Conservation (phyloP, 2,329 filamentous ascomycete genomes). For the Fusarium poae region DNA sequence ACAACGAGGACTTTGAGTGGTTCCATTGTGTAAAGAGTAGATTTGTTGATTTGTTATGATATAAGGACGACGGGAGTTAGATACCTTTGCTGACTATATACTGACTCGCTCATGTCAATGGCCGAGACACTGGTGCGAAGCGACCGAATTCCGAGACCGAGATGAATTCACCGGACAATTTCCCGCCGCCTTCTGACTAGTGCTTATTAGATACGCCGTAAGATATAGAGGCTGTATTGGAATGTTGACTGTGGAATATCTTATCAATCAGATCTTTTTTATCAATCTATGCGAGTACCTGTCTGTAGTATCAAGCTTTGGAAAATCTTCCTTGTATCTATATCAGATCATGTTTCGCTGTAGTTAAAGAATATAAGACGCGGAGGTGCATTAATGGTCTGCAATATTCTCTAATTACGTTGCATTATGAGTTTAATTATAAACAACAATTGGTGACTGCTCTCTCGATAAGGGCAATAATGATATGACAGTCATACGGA, state of each 20-base stretch:
- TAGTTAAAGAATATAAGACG: accelerated
- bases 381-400: not conserved
- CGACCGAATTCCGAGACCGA: not conserved
- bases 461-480: too few species aligned
- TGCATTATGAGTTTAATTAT: not conserved
- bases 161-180: not conserved
- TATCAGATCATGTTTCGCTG: not conserved
- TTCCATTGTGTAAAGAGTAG: conserved; percentile 2
- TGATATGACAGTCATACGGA: not conserved
- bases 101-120: not conserved
- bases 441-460: accelerated
- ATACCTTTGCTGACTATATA: not conserved
- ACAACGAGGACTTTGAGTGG: conserved; percentile 33
- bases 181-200: not conserved
- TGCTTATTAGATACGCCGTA: not conserved
- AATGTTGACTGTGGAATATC: not conserved
- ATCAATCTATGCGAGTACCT: not conserved
- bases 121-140: not conserved
- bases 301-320: accelerated
- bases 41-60: not conserved
- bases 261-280: not conserved
- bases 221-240: not conserved
- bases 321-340: too few species aligned
- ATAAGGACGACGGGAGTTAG: not conserved
- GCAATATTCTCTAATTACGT: not conserved